These are phyloP conservation scores for Kazachstania sp. DNA, from an alignment of 1,139 yeast species.

Conservation along the genomic window DNA sequence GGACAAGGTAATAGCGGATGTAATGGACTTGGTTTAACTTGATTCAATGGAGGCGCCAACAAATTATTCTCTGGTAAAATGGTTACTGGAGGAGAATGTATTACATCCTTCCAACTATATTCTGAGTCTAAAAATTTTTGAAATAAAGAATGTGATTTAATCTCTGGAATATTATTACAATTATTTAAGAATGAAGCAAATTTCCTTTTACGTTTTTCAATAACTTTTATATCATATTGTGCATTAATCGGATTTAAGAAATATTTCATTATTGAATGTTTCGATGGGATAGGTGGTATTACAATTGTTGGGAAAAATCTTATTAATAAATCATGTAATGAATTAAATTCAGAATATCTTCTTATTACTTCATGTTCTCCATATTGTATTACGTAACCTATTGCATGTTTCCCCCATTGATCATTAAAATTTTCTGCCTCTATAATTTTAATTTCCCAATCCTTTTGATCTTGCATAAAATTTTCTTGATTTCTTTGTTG, in stretches of 20 bases:
- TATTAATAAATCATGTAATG: constrained; percentile 59
- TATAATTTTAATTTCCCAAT: constrained; percentile 16
- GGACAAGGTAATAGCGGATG: constrained; percentile 54
- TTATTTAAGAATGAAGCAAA: constrained; percentile 70
- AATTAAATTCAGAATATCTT: constrained; percentile 86
- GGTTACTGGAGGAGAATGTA: constrained; percentile 50
- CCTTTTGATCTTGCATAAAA: constrained; percentile 2
- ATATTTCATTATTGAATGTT: constrained; percentile 51
- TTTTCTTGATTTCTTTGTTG: constrained; percentile 1
- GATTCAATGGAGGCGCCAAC: constrained; percentile 48
- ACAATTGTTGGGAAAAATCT: constrained; percentile 76
- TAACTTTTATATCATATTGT: constrained; percentile 43
- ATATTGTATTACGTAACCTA: constrained; percentile 70
- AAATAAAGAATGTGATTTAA: constrained; percentile 52
- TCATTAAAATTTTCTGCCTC: constrained; percentile 31
- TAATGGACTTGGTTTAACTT: constrained; percentile 47
- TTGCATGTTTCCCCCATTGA: constrained; percentile 53
- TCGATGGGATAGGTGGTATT: constrained; percentile 92
- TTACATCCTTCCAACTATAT: constrained; percentile 59
- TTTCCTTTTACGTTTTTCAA: constrained; percentile 65
- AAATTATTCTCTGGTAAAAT: constrained; percentile 45
- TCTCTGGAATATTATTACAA: constrained; percentile 49
- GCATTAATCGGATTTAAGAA: constrained; percentile 45
- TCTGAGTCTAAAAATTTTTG: constrained; percentile 78
- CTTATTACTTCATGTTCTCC: constrained; percentile 60